Conservation (phyloP, 2,329 filamentous ascomycete species). For the Claviceps spartinae region DNA sequence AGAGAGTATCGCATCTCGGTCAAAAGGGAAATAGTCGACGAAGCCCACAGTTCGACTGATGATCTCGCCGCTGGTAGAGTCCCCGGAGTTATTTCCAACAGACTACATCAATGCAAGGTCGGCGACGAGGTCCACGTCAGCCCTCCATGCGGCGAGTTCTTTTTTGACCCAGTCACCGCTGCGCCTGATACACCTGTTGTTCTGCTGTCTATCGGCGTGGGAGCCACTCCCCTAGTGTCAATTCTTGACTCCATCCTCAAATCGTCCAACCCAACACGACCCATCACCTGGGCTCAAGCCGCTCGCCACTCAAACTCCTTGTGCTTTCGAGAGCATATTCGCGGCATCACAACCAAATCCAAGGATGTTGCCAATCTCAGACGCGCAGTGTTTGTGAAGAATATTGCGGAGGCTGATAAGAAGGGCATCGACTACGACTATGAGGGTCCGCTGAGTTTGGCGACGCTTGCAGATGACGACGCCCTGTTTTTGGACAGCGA, state of each 20-base stretch:
- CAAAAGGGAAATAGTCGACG: slow-evolving; percentile 41
- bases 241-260: slow-evolving; percentile 45
- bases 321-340: slow-evolving; percentile 41
- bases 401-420: slow-evolving; percentile 25
- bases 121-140: slow-evolving; percentile 42
- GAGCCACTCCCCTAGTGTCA: slow-evolving; percentile 50
- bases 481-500: slow-evolving; percentile 39
- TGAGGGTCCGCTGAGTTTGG: slow-evolving; percentile 41
- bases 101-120: slow-evolving; percentile 34
- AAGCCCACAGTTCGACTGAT: slow-evolving; percentile 11
- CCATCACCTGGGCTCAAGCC: slow-evolving; percentile 50
- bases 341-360: slow-evolving; percentile 18
- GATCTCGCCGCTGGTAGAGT: slow-evolving; percentile 22
- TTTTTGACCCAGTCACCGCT: slow-evolving; percentile 32
- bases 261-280: slow-evolving; percentile 21
- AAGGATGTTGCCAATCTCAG: slow-evolving; percentile 17
- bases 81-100: slow-evolving; percentile 38
- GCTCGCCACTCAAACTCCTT: slow-evolving; percentile 35
- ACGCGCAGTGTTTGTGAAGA: slow-evolving; percentile 37
- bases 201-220: slow-evolving; percentile 55
- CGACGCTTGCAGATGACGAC: slow-evolving; percentile 31
- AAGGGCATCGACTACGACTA: slow-evolving; percentile 43
- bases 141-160: slow-evolving; percentile 48
- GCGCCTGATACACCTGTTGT: slow-evolving; percentile 42
- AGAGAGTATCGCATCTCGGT: slow-evolving; percentile 60